These are phyloP conservation scores for Cercospora zeae-maydis DNA, from an alignment of 2,329 filamentous ascomycete species.

Conservation along the genomic window DNA sequence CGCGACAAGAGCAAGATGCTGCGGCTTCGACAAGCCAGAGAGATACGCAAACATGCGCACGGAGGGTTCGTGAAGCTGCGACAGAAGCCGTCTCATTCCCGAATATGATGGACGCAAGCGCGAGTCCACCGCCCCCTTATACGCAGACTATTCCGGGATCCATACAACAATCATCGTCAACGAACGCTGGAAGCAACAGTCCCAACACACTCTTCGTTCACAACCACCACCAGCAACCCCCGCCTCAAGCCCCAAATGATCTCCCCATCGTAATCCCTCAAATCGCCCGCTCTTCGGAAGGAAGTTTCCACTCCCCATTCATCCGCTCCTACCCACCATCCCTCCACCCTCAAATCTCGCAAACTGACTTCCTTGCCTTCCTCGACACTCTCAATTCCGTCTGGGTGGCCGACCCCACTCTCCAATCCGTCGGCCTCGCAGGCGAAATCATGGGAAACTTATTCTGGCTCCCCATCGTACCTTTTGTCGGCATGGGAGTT, in stretches of 20 bases:
- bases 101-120: not conserved
- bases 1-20: too few species aligned
- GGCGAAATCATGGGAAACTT: conserved; percentile 25
- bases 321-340: not conserved
- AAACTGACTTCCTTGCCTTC: conserved; percentile 30
- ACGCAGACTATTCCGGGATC: not conserved
- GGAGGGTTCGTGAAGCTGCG: not conserved
- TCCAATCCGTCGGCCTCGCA: conserved; percentile 26
- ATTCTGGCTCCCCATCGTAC: conserved; percentile 26
- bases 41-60: too few species aligned
- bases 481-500: conserved; percentile 23
- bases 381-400: conserved; percentile 32
- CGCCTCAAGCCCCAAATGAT: not conserved
- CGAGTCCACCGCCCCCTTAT: not conserved
- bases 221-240: not conserved
- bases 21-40: too few species aligned
- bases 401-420: conserved; percentile 30
- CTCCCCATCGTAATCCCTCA: not conserved
- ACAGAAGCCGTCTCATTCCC: not conserved
- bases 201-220: not conserved
- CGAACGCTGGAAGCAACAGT: not conserved
- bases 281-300: not conserved
- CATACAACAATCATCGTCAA: not conserved
- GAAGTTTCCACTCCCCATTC: not conserved
- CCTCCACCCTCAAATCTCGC: not conserved